Conservation (phyloP, 345 rosid genomes). For the Draba incana region DNA sequence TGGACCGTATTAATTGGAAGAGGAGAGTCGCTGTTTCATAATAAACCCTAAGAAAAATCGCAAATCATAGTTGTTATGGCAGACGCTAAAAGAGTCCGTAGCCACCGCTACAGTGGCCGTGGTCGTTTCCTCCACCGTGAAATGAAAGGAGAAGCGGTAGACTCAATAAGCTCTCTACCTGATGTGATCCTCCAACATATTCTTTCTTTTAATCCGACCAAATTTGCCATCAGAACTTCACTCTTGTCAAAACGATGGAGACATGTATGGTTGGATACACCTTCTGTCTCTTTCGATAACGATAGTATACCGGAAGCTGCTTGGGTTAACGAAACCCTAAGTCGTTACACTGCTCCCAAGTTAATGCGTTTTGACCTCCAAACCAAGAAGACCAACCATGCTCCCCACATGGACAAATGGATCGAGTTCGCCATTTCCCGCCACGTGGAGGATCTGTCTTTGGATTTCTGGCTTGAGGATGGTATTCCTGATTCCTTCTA, state of each 20-base stretch:
- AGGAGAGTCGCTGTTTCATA: too few species aligned
- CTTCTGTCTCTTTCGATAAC: not conserved
- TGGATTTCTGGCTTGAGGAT: not conserved
- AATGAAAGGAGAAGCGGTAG: not conserved
- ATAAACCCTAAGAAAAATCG: too few species aligned
- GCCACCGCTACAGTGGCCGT: not conserved
- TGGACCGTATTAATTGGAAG: too few species aligned
- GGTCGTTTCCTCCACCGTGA: not conserved
- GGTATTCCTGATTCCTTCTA: not conserved
- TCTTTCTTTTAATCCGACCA: slow-evolving; percentile 6
- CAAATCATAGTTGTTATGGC: too few species aligned
- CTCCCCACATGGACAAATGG: not conserved
- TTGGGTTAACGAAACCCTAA: not conserved
- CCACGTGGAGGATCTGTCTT: slow-evolving; percentile 2
- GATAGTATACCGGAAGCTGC: not conserved
- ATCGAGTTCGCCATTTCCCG: slow-evolving; percentile 14
- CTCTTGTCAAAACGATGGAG: slow-evolving; percentile 33
- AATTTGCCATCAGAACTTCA: slow-evolving; percentile 12
- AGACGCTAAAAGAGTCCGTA: not conserved
- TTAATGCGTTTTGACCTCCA: not conserved
- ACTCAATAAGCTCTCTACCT: slow-evolving; percentile 2
- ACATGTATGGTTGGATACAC: slow-evolving; percentile 20
- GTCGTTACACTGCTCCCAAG: slow-evolving; percentile 3
- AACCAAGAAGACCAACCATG: too few species aligned
- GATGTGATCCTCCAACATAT: slow-evolving; percentile 24